These are phyloP conservation scores for Linum lewisii DNA, from an alignment of 345 rosid genomes.

Conservation along the genomic window DNA sequence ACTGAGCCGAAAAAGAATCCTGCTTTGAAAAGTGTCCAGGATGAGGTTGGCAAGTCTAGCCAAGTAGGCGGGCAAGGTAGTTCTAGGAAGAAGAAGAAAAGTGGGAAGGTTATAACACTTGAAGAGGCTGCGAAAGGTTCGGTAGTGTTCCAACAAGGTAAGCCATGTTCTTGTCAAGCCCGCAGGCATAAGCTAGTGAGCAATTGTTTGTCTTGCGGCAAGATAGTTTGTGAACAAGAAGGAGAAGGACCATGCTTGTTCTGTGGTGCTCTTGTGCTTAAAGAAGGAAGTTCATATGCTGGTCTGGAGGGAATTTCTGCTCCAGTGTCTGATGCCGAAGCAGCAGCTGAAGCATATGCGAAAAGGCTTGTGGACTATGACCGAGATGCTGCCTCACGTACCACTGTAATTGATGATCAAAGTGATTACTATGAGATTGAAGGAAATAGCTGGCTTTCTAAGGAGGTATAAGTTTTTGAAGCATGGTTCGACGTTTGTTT, in stretches of 20 bases:
- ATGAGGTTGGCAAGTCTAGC: background rate
- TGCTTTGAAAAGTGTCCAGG: conserved; percentile 21
- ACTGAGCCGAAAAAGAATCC: conserved; percentile 20
- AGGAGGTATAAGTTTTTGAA: conserved; percentile 45
- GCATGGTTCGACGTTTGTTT: background rate
- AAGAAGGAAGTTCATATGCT: conserved; percentile 77
- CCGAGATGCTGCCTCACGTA: conserved; percentile 82
- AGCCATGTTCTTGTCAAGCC: conserved; percentile 89
- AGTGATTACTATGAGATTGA: conserved; percentile 94
- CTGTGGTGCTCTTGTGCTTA: conserved; percentile 81
- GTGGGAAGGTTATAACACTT: conserved; percentile 72
- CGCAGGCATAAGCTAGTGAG: conserved; percentile 66
- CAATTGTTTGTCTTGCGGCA: conserved; percentile 97
- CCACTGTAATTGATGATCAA: conserved; percentile 92
- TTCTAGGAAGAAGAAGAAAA: conserved; percentile 83
- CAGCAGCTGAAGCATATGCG: conserved; percentile 76
- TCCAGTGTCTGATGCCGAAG: conserved; percentile 71
- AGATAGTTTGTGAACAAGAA: conserved; percentile 93
- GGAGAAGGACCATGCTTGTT: conserved; percentile 92
- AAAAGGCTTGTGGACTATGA: conserved; percentile 92
- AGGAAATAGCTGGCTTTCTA: conserved; percentile 84
- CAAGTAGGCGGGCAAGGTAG: conserved; percentile 26
- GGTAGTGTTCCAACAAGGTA: conserved; percentile 85
- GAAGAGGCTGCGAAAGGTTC: conserved; percentile 97
- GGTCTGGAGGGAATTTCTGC: conserved; percentile 60